Evolutionary conservation across 2,329 filamentous ascomycete genomes (phyloP), one percentile per base, ranked within the genome.

Genomic region (Arthrinium puccinioides): DNA sequence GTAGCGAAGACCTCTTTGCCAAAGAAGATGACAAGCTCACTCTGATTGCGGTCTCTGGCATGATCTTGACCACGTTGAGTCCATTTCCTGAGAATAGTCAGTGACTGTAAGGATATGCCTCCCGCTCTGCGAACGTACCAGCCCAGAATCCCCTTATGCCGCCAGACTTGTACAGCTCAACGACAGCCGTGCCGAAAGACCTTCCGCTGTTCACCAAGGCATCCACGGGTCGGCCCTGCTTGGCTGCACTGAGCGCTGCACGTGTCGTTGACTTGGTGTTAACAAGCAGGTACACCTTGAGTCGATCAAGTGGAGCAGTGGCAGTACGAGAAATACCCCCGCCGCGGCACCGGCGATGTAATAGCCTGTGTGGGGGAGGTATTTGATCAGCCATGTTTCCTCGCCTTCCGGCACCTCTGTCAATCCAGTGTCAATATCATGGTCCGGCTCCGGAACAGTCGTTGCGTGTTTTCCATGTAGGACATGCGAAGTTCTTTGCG

Each of bases 41-140:
- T 52, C 96, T 94, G 57, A 98, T 95, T 19, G 92, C 90, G 20
- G 90, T 96, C 65, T 98, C 92, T 0, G 92, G 92, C 87, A 97
- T 95, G 43, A 98, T 92, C 62, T 98, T 98, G 54, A 96, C 62
- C 3, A 98, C 88, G 51, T 98, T 98, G 49, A 98, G 69, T 4
- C 92, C 92, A 54, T 98, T 98, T 25, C 92, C 89, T 94, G 50
- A 2, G 13, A 6, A 15, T 21, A 29, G 4, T 41, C 7, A 5
- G 31, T 16, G 31, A 21, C 15, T 9, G 6, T 13, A 9, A 11
- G 20, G 18, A 6, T 21, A 11, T 10, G 20, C 24, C 24, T 11
- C 5, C 16, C 18, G n/a, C 2, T 15, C 5, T 33, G 11, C 14
- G 21, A 21, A 47, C 80, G 59, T 64, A 94, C 88, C 92, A 48